Percentiles rank a stretch among this genome's conserved stretches.
Evolutionary conservation across 768 basidiomycete genomes (phyloP).

Genomic region (Lactarius sanguifluus): DNA sequence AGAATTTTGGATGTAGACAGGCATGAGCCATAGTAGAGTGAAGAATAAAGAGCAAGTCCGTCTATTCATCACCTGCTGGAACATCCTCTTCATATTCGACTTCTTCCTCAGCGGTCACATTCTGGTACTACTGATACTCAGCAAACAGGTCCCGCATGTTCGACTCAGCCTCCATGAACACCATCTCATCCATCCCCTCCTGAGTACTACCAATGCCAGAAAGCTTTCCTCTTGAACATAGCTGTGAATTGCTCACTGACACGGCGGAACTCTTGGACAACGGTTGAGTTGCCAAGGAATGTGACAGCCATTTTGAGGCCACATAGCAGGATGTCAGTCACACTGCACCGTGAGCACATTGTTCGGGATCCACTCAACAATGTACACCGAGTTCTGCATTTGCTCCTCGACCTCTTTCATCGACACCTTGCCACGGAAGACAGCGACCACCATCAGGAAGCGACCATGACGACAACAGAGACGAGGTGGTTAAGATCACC

Average conservation of each 20-base stretch:
- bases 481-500: constrained; percentile 98
- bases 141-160: no score
- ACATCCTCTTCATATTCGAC: no score
- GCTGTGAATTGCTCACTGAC: constrained; percentile 97
- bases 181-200: constrained; percentile 99
- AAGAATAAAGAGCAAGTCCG: no score
- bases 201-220: constrained; percentile 99
- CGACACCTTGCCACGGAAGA: constrained; percentile 99
- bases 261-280: constrained; percentile 98
- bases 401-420: constrained; percentile 99
- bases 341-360: constrained; percentile 98
- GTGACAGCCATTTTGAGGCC: constrained; percentile 97
- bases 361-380: constrained; percentile 99
- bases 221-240: constrained; percentile 99
- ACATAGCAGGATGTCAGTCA: constrained; percentile 94
- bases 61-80: no score
- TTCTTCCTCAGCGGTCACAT: no score
- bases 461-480: constrained; percentile 93
- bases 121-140: no score
- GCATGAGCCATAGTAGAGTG: no score
- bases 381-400: constrained; percentile 98
- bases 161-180: constrained; percentile 35
- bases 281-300: constrained; percentile 96
- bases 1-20: no score
- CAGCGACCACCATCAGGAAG: constrained; percentile 95